Evolutionary conservation across 192 early-diverging fungal genomes (phyloP).

Genomic region (Gryganskiella cystojenkinii): DNA sequence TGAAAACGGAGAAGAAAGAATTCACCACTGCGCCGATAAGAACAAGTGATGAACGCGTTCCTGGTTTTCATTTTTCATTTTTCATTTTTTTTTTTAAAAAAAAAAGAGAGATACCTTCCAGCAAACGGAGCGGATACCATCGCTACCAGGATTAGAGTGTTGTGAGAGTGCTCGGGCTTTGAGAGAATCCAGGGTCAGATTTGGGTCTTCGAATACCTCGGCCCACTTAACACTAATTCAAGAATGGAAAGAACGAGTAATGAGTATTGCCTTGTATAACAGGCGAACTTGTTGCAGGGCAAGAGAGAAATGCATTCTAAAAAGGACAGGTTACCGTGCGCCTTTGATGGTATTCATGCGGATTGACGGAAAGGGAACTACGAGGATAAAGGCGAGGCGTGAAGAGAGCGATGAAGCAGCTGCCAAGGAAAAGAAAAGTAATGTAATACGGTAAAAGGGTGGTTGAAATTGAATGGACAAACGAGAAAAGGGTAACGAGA

Average conservation of each 20-base stretch:
- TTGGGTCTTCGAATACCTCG: slow-evolving; percentile 62
- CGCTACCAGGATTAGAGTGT: slow-evolving; percentile 57
- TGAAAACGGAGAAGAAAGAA: background rate
- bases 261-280: no score
- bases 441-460: no score
- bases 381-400: no score
- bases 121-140: slow-evolving; percentile 65
- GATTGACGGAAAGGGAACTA: background rate
- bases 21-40: background rate
- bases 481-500: no score
- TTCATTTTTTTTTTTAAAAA: background rate
- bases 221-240: slow-evolving; percentile 55
- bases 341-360: slow-evolving; percentile 50
- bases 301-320: background rate
- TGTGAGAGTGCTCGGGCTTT: slow-evolving; percentile 55
- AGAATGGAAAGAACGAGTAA: background rate
- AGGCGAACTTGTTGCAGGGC: no score
- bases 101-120: slow-evolving; percentile 60
- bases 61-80: background rate
- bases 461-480: no score
- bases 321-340: slow-evolving; percentile 19
- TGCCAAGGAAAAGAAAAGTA: no score
- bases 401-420: no score
- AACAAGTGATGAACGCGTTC: background rate
- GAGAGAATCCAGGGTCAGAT: slow-evolving; percentile 54